Percentiles rank a stretch among this genome's conserved stretches.
These are phyloP conservation scores for Microsporum ferrugineum DNA, from an alignment of 2,329 filamentous ascomycete genomes.

Conservation along the genomic window DNA sequence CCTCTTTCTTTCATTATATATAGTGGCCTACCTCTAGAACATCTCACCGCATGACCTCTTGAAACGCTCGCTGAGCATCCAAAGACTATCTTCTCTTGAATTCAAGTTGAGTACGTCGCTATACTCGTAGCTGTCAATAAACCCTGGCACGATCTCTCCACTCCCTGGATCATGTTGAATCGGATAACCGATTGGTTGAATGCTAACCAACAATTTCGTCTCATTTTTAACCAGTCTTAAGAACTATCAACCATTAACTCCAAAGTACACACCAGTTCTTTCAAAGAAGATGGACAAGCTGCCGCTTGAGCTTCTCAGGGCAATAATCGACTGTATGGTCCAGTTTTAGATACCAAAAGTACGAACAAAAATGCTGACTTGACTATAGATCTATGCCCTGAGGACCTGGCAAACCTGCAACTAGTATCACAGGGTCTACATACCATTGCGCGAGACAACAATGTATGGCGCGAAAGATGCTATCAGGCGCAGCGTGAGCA, in stretches of 20 bases:
- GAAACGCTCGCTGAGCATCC: no score
- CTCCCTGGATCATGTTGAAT: no score
- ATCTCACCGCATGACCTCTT: no score
- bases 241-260: neutral
- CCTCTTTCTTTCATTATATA: no score
- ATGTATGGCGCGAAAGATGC: conserved; percentile 64
- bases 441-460: conserved; percentile 58
- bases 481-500: conserved; percentile 42
- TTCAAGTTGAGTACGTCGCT: no score
- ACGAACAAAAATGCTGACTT: neutral
- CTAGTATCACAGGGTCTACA: conserved; percentile 56
- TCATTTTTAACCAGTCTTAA: neutral
- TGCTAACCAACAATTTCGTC: no score
- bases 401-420: conserved; percentile 57
- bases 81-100: no score
- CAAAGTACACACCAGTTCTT: neutral
- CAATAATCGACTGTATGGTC: conserved; percentile 50
- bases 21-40: no score
- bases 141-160: no score
- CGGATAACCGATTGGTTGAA: no score
- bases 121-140: no score
- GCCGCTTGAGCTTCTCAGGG: conserved; percentile 53
- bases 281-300: conserved; percentile 41
- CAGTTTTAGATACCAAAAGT: neutral
- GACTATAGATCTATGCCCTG: conserved; percentile 48